Evolutionary conservation across 805 yeast genomes (phyloP).

Genomic region (Pachysolen tannophilus): DNA sequence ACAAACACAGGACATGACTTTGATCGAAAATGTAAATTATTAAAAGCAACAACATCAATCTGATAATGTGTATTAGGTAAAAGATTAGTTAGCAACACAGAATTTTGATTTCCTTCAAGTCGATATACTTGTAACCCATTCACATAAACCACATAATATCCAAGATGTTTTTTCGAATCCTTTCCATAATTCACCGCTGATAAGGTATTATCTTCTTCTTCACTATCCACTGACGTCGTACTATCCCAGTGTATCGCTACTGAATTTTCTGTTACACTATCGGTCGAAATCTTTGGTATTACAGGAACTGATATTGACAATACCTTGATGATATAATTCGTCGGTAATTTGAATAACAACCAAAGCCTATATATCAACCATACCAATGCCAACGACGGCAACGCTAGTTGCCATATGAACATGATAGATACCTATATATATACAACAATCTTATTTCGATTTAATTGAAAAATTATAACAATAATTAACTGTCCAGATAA

Average conservation of each 20-base stretch:
- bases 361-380: slow-evolving; percentile 24
- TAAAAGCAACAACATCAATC: slow-evolving; percentile 34
- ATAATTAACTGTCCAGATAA: too few relatives aligned
- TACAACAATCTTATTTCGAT: too few relatives aligned
- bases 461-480: too few relatives aligned
- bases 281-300: slow-evolving; percentile 47
- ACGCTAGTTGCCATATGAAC: slow-evolving; percentile 3
- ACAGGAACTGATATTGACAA: slow-evolving; percentile 48
- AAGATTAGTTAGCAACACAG: slow-evolving; percentile 26
- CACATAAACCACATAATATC: slow-evolving; percentile 28
- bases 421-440: slow-evolving; percentile 1
- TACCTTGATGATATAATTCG: slow-evolving; percentile 35
- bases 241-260: slow-evolving; percentile 50
- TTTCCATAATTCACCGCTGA: slow-evolving; percentile 6
- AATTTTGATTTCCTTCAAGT: slow-evolving; percentile 26
- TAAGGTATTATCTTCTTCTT: slow-evolving; percentile 2
- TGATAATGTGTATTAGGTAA: slow-evolving; percentile 29
- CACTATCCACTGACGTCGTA: neutral
- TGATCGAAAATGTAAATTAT: slow-evolving; percentile 29
- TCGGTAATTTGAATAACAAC: slow-evolving; percentile 28
- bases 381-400: slow-evolving; percentile 6
- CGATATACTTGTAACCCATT: slow-evolving; percentile 29
- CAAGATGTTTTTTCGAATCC: slow-evolving; percentile 25
- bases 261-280: slow-evolving; percentile 36
- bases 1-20: slow-evolving; percentile 32